Evolutionary conservation across 176 grass and related monocot genomes (phyloP).

Genomic region (Phyllostachys edulis): DNA sequence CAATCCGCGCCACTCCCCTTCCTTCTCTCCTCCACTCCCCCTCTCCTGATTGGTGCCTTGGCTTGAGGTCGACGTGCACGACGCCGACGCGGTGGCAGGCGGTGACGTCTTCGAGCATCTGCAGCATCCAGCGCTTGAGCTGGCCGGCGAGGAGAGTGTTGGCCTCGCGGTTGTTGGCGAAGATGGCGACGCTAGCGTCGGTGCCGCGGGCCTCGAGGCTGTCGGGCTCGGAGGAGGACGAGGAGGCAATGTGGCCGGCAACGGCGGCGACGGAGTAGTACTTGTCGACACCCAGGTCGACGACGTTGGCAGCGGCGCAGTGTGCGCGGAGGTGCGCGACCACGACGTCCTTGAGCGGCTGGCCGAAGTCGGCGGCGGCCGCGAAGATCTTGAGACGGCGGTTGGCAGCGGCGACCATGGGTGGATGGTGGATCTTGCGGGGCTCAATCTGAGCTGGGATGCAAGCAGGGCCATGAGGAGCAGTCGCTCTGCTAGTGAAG

Average conservation of each 20-base stretch:
- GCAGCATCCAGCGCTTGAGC: no score
- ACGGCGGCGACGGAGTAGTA: conserved; percentile 75
- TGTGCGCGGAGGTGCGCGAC: conserved; percentile 51
- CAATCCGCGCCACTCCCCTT: no score
- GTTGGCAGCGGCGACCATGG: conserved; percentile 11
- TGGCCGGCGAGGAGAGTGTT: conserved; percentile 33
- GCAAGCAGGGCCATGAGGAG: not conserved
- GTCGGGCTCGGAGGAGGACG: not conserved
- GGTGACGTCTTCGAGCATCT: no score
- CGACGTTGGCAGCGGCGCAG: conserved; percentile 51
- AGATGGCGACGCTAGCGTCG: conserved; percentile 78
- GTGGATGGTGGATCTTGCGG: not conserved
- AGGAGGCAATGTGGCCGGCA: conserved; percentile 41
- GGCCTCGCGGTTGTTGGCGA: conserved; percentile 60
- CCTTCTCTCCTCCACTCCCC: no score
- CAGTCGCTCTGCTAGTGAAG: no score
- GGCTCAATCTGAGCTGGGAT: not conserved
- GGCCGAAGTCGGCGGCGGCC: conserved; percentile 65
- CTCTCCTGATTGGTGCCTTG: no score
- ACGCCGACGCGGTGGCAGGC: no score
- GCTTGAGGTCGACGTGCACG: no score
- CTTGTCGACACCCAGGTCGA: conserved; percentile 79
- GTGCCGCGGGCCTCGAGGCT: conserved; percentile 56
- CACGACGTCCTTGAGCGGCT: conserved; percentile 65
- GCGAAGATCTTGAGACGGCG: conserved; percentile 64